Percentiles rank a stretch among this genome's conserved stretches.
phyloP scores from a whole-genome alignment of 2,329 filamentous ascomycete genomes.

The Knoxdaviesia capensis region DNA sequence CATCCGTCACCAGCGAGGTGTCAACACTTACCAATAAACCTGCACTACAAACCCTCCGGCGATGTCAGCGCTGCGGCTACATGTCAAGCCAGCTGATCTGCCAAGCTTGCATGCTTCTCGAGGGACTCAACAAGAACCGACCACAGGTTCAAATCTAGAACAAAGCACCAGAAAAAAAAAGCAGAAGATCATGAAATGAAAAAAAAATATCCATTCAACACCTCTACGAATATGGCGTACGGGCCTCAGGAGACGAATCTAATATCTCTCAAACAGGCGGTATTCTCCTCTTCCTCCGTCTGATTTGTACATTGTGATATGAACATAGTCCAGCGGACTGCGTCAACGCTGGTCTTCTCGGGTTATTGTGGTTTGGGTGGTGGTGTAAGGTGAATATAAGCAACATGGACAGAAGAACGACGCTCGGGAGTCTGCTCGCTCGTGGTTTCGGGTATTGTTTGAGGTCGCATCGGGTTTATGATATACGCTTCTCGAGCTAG shows the following conservation, averaged over 20 bases:
- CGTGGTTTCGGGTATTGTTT: too few relatives aligned
- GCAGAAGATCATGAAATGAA: neutral
- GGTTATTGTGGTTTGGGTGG: too few relatives aligned
- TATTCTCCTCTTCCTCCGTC: too few relatives aligned
- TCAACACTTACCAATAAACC: neutral
- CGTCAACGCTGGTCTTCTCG: too few relatives aligned
- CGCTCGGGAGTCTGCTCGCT: too few relatives aligned
- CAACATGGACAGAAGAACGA: too few relatives aligned
- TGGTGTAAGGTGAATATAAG: too few relatives aligned
- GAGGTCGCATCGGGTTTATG: slow-evolving; percentile 11
- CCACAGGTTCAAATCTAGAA: slow-evolving; percentile 31
- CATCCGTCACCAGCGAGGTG: too few relatives aligned
- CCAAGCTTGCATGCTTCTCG: slow-evolving; percentile 79
- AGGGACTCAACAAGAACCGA: slow-evolving; percentile 71
- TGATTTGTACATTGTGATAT: too few relatives aligned
- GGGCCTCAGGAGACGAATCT: too few relatives aligned
- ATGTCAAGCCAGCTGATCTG: slow-evolving; percentile 88
- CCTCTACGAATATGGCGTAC: neutral
- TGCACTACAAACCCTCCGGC: slow-evolving; percentile 57
- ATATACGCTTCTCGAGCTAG: slow-evolving; percentile 30
- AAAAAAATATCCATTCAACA: slow-evolving; percentile 3
- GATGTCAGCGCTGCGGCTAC: slow-evolving; percentile 78
- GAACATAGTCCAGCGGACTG: too few relatives aligned
- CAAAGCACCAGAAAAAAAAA: slow-evolving; percentile 5
- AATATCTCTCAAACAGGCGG: too few relatives aligned